Evolutionary conservation across 345 rosid genomes (phyloP), one percentile per base, ranked within the genome.

Genomic region (Adansonia digitata): DNA sequence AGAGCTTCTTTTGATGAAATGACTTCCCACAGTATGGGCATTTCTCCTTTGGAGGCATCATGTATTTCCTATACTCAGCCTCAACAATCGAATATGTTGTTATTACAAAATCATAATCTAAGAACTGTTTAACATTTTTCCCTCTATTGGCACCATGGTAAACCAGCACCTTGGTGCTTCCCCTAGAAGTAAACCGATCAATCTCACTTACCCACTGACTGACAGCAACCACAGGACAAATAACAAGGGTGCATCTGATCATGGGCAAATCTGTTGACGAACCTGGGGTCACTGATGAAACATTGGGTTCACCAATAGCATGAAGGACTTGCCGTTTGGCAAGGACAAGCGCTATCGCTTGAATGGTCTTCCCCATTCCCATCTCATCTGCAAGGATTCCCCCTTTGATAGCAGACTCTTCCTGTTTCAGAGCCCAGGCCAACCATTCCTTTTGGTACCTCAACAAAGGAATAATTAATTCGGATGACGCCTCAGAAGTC

Each of bases 301-400:
- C 79, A 72, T 57, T 43, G 24, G 56, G 35, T 29, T 72, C 82
- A 71, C 39, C 48, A 22, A 73, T 49, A 66, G 82, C 27, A 55
- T 24, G 77, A 31, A 51, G 55, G 43, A 71, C 76, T 72, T 84
- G 91, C 22, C 98, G 84, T 79, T 85, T 87, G 55, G 94, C 88
- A 78, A 95, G 94, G 73, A 91, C 98, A 51, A 95, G 96, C 4
- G 99, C 88, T 77, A 95, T 95, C 17, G 99, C 97, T 80, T 95
- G 99, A 78, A 91, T 77, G 45, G 99, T 93, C 89, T 95, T 95
- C 39, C 99, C 99, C 99, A 95, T 95, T 72, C 99, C 99, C 99
- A 95, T 95, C 83, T 95, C 99, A 83, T 95, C 99, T 9, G 99
- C 99, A 24, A 95, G 97, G 78, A 95, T 93, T 61, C 99, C 99